Conservation (phyloP, 495 filamentous ascomycete genomes). For the Xylaria longipes region DNA sequence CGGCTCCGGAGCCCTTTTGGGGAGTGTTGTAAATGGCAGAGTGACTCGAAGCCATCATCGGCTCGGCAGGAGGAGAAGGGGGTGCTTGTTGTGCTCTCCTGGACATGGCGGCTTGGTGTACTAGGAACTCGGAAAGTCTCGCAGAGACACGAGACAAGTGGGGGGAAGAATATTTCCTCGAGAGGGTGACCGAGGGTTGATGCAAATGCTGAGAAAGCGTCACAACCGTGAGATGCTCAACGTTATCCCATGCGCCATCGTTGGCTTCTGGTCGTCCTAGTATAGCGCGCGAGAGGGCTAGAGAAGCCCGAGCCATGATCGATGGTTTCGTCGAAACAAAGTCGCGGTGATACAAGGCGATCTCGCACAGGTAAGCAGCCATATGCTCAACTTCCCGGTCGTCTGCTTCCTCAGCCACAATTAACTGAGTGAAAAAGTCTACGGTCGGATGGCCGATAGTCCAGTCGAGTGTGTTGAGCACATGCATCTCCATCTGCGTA, state of each 20-base stretch:
- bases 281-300: constrained; percentile 87
- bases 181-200: constrained; percentile 82
- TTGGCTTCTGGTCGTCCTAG: constrained; percentile 77
- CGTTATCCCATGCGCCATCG: constrained; percentile 78
- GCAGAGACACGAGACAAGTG: constrained; percentile 82
- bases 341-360: constrained; percentile 93
- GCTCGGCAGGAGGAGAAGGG: constrained; percentile 73
- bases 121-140: constrained; percentile 85
- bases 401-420: constrained; percentile 68
- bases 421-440: constrained; percentile 86
- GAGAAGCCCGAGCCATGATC: constrained; percentile 83
- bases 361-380: constrained; percentile 91
- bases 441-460: constrained; percentile 94
- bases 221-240: constrained; percentile 81
- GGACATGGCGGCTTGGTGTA: constrained; percentile 77
- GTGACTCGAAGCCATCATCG: constrained; percentile 57
- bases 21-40: constrained; percentile 75
- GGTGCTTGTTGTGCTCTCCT: constrained; percentile 58
- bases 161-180: constrained; percentile 84
- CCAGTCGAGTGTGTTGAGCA: constrained; percentile 97
- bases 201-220: constrained; percentile 86
- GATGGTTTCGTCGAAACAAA: constrained; percentile 91
- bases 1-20: constrained; percentile 74
- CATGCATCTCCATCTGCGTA: constrained; percentile 99
- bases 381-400: constrained; percentile 93